Evolutionary conservation across 139 green algal genomes (phyloP).

Genomic region (Diplosphaera chodatii): DNA sequence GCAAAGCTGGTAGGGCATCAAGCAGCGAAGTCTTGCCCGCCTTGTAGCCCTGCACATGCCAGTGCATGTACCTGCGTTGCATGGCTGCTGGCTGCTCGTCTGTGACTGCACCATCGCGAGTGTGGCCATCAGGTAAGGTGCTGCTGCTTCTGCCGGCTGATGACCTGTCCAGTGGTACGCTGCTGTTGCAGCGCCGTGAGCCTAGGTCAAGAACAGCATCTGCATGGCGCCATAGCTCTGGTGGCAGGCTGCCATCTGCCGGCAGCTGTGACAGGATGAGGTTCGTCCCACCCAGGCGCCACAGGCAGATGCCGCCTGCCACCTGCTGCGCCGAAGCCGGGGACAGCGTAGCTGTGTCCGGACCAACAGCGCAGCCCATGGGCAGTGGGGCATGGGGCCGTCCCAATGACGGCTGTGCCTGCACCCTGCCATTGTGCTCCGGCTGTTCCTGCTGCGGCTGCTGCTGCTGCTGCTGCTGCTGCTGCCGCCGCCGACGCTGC

Average conservation of each 20-base stretch:
- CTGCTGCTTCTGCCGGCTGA: conserved; percentile 1
- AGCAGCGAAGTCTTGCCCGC: conserved; percentile 18
- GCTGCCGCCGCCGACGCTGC: neutral
- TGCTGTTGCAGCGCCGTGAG: neutral
- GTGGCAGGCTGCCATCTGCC: conserved; percentile 6
- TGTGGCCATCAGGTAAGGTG: neutral
- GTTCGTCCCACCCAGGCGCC: conserved; percentile 27
- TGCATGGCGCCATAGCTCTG: conserved; percentile 40
- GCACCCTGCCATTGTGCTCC: neutral
- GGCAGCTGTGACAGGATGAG: conserved; percentile 24
- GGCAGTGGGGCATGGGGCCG: conserved; percentile 22
- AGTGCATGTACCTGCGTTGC: conserved; percentile 24
- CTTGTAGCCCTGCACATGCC: conserved; percentile 34
- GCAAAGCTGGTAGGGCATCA: conserved; percentile 22
- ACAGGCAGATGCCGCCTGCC: neutral
- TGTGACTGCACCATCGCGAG: neutral
- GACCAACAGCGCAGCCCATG: conserved; percentile 14
- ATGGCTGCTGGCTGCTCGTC: neutral
- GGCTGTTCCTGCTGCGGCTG: neutral
- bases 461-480: neutral
- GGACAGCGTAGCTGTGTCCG: neutral
- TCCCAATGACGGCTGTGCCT: neutral
- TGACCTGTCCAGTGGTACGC: neutral
- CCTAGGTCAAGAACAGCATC: conserved; percentile 62
- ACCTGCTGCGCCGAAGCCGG: neutral